Percentiles rank a stretch among this genome's conserved stretches.
Conservation (phyloP, 2,329 filamentous ascomycete genomes). For the Davidsoniella eucalypti region DNA sequence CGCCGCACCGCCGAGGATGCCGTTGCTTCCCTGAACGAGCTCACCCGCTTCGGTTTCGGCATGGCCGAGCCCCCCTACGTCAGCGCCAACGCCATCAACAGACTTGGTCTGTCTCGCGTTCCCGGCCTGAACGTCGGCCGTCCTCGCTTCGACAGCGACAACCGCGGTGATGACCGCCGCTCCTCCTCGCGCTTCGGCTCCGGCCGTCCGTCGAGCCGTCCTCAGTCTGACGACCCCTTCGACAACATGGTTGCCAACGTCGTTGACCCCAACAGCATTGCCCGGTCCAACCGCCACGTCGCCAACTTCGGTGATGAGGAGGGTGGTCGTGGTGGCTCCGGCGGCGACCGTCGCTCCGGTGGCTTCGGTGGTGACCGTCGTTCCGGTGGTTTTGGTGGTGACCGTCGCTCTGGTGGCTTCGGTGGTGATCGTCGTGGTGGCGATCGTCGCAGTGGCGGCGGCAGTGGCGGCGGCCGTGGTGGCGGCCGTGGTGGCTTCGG, state of each 20-base stretch:
- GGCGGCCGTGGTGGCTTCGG: constrained; percentile 12
- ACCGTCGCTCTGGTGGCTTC: constrained; percentile 1
- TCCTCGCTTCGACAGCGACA: neutral
- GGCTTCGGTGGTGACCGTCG: constrained; percentile 11
- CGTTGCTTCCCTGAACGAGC: constrained; percentile 36
- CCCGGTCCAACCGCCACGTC: constrained; percentile 1
- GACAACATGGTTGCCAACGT: constrained; percentile 4
- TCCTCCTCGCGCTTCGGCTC: neutral
- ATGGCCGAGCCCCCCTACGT: constrained; percentile 30
- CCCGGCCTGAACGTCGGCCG: constrained; percentile 22
- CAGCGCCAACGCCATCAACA: constrained; percentile 17
- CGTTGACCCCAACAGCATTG: constrained; percentile 8
- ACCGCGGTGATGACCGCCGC: constrained; percentile 9
- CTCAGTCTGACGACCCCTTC: constrained; percentile 6
- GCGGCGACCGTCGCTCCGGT: constrained; percentile 12
- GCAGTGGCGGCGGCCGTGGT: constrained; percentile 4
- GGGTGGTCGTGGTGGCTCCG: constrained; percentile 11
- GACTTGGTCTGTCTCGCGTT: constrained; percentile 19
- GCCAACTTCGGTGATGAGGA: constrained; percentile 11
- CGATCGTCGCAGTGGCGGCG: constrained; percentile 5
- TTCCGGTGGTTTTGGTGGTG: constrained; percentile 1
- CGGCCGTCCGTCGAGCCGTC: neutral
- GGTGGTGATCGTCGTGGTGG: constrained; percentile 6
- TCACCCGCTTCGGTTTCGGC: constrained; percentile 34
- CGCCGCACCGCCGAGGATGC: constrained; percentile 23